Percentiles rank a stretch among this genome's conserved stretches.
These are phyloP conservation scores for Hypoxylon sp. DNA, from an alignment of 2,329 filamentous ascomycete species.

Conservation along the genomic window DNA sequence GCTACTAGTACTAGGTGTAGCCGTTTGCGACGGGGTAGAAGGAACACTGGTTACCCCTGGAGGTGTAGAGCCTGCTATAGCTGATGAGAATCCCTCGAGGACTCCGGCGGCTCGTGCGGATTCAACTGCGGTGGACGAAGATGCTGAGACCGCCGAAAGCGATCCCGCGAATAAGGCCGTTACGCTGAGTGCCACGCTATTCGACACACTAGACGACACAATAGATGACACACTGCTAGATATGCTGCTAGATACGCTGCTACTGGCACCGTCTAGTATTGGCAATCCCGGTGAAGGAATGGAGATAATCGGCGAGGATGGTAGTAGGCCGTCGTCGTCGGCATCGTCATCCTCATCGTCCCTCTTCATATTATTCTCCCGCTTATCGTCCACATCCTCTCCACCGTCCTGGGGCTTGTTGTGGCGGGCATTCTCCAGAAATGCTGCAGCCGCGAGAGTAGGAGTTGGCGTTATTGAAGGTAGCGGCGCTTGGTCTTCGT, in stretches of 20 bases:
- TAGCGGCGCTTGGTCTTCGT: background rate
- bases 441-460: background rate
- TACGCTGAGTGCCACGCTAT: slow-evolving; percentile 28
- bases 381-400: background rate
- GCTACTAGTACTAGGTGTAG: background rate
- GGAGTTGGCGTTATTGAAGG: slow-evolving; percentile 4
- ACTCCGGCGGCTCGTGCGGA: slow-evolving; percentile 19
- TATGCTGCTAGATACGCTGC: slow-evolving; percentile 13
- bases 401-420: slow-evolving; percentile 14
- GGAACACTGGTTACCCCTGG: background rate
- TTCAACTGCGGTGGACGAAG: slow-evolving; percentile 16
- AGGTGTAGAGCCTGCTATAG: background rate
- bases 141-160: slow-evolving; percentile 18
- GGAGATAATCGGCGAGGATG: background rate
- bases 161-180: slow-evolving; percentile 9
- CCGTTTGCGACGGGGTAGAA: background rate
- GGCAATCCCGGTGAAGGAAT: slow-evolving; percentile 1
- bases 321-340: slow-evolving; percentile 3
- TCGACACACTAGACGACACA: slow-evolving; percentile 20
- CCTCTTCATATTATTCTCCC: background rate
- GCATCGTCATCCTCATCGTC: background rate
- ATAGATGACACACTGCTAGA: slow-evolving; percentile 17
- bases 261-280: background rate
- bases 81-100: slow-evolving; percentile 10
- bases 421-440: background rate